These are phyloP conservation scores for Ganoderma lucidum DNA, from an alignment of 1,284 basidiomycete species.

Conservation along the genomic window DNA sequence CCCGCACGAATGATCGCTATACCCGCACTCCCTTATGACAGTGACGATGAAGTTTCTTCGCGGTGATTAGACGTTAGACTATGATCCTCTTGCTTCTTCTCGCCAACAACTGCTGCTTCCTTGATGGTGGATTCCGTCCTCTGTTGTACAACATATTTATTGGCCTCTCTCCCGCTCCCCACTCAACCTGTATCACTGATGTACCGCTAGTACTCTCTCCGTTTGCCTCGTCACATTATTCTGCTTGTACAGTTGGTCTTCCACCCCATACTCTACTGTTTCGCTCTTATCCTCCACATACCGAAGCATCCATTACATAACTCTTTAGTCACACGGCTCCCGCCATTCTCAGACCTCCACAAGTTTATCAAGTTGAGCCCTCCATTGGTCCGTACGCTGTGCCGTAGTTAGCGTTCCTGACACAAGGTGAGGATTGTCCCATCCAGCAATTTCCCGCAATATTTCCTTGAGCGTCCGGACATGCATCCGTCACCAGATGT, in stretches of 20 bases:
- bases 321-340: background rate
- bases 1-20: slow-evolving; percentile 37
- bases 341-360: background rate
- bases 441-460: background rate
- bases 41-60: slow-evolving; percentile 39
- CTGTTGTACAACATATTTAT: slow-evolving; percentile 34
- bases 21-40: slow-evolving; percentile 35
- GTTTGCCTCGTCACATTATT: slow-evolving; percentile 9
- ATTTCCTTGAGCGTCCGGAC: background rate
- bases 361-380: background rate
- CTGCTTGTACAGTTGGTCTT: slow-evolving; percentile 13
- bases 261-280: background rate
- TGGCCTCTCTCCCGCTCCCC: slow-evolving; percentile 18
- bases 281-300: background rate
- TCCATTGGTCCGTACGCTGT: background rate
- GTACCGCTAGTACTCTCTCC: slow-evolving; percentile 29
- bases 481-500: background rate
- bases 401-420: background rate
- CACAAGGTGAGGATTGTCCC: background rate
- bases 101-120: slow-evolving; percentile 3
- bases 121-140: slow-evolving; percentile 1
- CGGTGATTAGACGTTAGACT: slow-evolving; percentile 27
- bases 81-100: background rate
- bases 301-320: background rate
- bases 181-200: slow-evolving; percentile 19